Percentiles rank a stretch among this genome's conserved stretches.
Evolutionary conservation across 768 basidiomycete species (phyloP).

Genomic region (Naganishia kalamii): DNA sequence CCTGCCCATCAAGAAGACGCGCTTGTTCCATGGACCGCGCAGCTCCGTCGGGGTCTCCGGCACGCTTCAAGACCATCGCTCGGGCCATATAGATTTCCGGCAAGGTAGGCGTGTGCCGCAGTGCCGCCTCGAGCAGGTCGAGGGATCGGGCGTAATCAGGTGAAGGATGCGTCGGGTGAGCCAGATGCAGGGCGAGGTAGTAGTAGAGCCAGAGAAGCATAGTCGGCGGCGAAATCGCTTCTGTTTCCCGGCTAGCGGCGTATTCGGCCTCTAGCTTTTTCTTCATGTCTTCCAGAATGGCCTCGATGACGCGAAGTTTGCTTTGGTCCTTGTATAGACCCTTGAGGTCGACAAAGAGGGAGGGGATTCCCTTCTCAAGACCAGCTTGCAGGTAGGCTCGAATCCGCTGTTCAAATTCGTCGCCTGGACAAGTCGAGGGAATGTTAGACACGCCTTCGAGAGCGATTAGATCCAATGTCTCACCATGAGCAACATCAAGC

Average conservation of each 20-base stretch:
- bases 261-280: slow-evolving; percentile 34
- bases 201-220: slow-evolving; percentile 91
- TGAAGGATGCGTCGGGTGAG: slow-evolving; percentile 47
- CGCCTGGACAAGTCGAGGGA: slow-evolving; percentile 48
- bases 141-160: slow-evolving; percentile 33
- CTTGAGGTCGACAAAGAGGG: slow-evolving; percentile 87
- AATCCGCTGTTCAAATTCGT: slow-evolving; percentile 62
- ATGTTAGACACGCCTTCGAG: neutral
- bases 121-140: slow-evolving; percentile 58
- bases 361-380: slow-evolving; percentile 80
- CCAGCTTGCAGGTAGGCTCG: slow-evolving; percentile 63
- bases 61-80: slow-evolving; percentile 76
- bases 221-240: slow-evolving; percentile 59
- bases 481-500: slow-evolving; percentile 60
- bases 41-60: slow-evolving; percentile 71
- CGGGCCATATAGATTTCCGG: slow-evolving; percentile 80
- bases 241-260: slow-evolving; percentile 28
- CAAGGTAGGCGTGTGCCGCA: slow-evolving; percentile 82
- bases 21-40: slow-evolving; percentile 73
- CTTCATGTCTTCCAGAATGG: slow-evolving; percentile 60
- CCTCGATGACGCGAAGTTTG: slow-evolving; percentile 66
- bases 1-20: slow-evolving; percentile 79
- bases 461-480: slow-evolving; percentile 6
- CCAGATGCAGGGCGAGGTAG: slow-evolving; percentile 75
- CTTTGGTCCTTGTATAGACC: slow-evolving; percentile 61